Conservation (phyloP, 495 filamentous ascomycete genomes). For the Pseudotulostoma volvatum region DNA sequence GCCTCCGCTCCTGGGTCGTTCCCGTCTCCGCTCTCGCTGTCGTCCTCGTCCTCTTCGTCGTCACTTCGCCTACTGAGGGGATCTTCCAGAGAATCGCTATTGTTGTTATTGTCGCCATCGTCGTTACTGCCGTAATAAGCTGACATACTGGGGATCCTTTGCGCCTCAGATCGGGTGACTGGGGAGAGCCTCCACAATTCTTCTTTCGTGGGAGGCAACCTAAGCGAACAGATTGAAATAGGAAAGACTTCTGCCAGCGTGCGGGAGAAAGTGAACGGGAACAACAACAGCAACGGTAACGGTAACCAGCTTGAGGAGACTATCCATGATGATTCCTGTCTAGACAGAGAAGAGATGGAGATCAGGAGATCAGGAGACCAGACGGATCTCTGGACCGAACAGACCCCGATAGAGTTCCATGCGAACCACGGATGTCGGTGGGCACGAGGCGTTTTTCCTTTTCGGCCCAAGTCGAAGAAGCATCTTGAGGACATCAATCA, state of each 20-base stretch:
- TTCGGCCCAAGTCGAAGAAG: too few relatives aligned
- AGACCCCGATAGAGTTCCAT: slow-evolving; percentile 21
- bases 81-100: slow-evolving; percentile 6
- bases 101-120: slow-evolving; percentile 3
- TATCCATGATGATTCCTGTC: too few relatives aligned
- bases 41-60: slow-evolving; percentile 10
- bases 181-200: slow-evolving; percentile 25
- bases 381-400: too few relatives aligned
- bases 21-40: slow-evolving; percentile 5
- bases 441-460: too few relatives aligned
- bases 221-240: slow-evolving; percentile 6
- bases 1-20: slow-evolving; percentile 8
- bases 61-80: slow-evolving; percentile 7
- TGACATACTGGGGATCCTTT: slow-evolving; percentile 10
- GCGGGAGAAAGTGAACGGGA: slow-evolving; percentile 2
- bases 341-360: too few relatives aligned
- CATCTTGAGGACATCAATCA: too few relatives aligned
- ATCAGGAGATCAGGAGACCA: too few relatives aligned
- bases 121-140: slow-evolving; percentile 10
- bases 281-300: slow-evolving; percentile 1
- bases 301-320: slow-evolving; percentile 4
- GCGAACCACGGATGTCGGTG: slow-evolving; percentile 22
- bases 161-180: slow-evolving; percentile 11
- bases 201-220: slow-evolving; percentile 24
- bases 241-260: slow-evolving; percentile 1